A percentile compares a stretch with the other conserved stretches of the same genome.
phyloP scores from a whole-genome alignment of 768 basidiomycete species.

The Pleurotus citrinopileatus region DNA sequence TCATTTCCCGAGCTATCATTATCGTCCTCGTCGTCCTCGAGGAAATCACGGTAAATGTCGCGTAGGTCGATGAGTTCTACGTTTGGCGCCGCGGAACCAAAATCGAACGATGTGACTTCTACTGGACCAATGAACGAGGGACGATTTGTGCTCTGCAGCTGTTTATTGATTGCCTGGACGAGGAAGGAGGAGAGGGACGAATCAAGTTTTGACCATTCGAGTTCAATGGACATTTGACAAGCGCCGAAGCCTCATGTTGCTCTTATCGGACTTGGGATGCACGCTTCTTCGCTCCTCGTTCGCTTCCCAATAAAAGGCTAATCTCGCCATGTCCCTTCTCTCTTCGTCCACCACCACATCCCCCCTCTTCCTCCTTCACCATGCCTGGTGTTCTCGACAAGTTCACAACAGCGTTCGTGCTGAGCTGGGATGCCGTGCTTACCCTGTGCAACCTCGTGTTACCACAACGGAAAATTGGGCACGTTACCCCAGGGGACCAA shows the following conservation, averaged over 20 bases:
- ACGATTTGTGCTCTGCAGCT: slow-evolving; percentile 65
- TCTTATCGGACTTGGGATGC: background rate
- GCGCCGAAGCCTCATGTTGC: background rate
- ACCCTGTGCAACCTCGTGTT: slow-evolving; percentile 49
- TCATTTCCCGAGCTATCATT: slow-evolving; percentile 47
- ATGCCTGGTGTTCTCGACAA: background rate
- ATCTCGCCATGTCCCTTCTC: no score
- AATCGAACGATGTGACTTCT: slow-evolving; percentile 80
- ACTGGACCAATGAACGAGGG: slow-evolving; percentile 96
- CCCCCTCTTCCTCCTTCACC: background rate
- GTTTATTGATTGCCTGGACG: slow-evolving; percentile 74
- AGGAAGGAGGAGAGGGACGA: slow-evolving; percentile 64
- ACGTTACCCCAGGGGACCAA: slow-evolving; percentile 51
- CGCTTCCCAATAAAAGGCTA: background rate
- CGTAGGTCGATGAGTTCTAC: slow-evolving; percentile 89
- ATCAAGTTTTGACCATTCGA: slow-evolving; percentile 89
- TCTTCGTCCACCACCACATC: background rate
- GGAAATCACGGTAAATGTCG: slow-evolving; percentile 93
- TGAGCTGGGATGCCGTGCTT: slow-evolving; percentile 52
- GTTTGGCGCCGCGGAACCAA: slow-evolving; percentile 80
- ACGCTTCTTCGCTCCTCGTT: slow-evolving; percentile 3
- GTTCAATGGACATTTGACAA: slow-evolving; percentile 82
- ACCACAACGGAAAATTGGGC: slow-evolving; percentile 47
- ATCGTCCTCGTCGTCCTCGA: slow-evolving; percentile 77
- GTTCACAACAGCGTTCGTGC: slow-evolving; percentile 19